Base-by-base conservation (phyloP, 306 rosid species). In the Sicyos edulis region DNA sequence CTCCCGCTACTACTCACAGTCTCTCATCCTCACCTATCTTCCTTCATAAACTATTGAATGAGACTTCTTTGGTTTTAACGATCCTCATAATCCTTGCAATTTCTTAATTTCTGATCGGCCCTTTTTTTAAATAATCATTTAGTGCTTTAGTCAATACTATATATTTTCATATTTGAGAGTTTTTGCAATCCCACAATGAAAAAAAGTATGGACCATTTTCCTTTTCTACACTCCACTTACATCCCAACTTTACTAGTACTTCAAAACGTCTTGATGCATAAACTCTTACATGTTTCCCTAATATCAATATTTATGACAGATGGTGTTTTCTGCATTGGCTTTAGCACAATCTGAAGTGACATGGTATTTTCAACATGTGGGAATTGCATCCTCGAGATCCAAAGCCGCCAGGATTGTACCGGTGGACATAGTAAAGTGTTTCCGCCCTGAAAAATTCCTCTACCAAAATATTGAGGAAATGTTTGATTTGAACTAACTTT, bases 251-350 rank as follows among this genome's bases (percentile, higher is more conserved):
- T 21, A 50, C 42, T 37, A 17, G 51, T 63, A 15, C 21, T 63
- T 63, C 20, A 8, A 8, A 19, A 69, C 3, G 50, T 37, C 56
- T 19, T n/a, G 13, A 73, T 73, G 66, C 54, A 29, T 70, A 8
- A 52, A 15, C 12, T 52, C 12, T 52, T 22, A 69, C 10, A 24
- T 49, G 26, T 17, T 58, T 57, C 51, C 13, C 52, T 37, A 8
- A 6, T 45, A 42, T 56, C 76, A 40, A 73, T 80, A 71, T 62
- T 70, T 86, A 54, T 37, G 12, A 62, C 95, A 93, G 98, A 93
- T 93, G 97, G 96, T 93, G 80, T 93, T 90, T 84, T 90, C 98
- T 76, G 98, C 98, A 63, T 83, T 93, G 96, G 96, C 96, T 79
- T 93, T 93, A 71, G 92, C 98, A 72, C 98, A 93, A 72, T 90